Percentiles rank a stretch among this genome's conserved stretches.
phyloP scores from a whole-genome alignment of 257 asterid species.

The Fraxinus americana region DNA sequence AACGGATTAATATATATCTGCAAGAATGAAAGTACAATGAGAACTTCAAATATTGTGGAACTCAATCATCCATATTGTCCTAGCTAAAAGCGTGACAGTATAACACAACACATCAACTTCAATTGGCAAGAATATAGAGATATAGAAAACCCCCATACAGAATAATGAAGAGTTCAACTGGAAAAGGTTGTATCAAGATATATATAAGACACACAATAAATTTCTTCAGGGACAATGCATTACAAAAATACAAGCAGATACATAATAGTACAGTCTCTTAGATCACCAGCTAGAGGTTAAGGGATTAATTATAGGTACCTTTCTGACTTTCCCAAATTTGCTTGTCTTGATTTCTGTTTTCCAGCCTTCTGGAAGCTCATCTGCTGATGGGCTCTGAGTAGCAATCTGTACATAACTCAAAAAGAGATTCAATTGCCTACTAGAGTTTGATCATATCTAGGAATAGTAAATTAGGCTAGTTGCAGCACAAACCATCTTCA shows the following conservation, averaged over 20 bases:
- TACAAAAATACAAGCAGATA: constrained; percentile 2
- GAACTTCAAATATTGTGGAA: not conserved
- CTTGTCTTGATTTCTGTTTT: constrained; percentile 50
- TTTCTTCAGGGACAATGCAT: not conserved
- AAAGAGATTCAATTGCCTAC: not conserved
- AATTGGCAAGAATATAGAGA: not conserved
- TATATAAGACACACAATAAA: not conserved
- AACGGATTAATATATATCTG: constrained; percentile 2
- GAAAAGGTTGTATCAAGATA: not conserved
- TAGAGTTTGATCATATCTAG: constrained; percentile 20
- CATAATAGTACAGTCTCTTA: not conserved
- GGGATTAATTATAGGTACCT: constrained; percentile 54
- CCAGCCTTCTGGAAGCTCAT: constrained; percentile 79
- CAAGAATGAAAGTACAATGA: not conserved
- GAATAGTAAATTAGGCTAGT: constrained; percentile 23
- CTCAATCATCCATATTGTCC: not conserved
- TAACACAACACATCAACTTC: not conserved
- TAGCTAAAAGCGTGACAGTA: not conserved
- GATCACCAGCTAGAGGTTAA: constrained; percentile 6
- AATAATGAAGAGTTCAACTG: not conserved
- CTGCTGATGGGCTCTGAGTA: constrained; percentile 30
- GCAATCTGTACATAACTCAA: constrained; percentile 33
- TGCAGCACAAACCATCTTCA: constrained; percentile 36
- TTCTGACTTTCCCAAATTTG: constrained; percentile 39
- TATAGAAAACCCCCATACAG: not conserved